Evolutionary conservation across 2,329 filamentous ascomycete species (phyloP).

Genomic region (Cladophialophora bantiana): DNA sequence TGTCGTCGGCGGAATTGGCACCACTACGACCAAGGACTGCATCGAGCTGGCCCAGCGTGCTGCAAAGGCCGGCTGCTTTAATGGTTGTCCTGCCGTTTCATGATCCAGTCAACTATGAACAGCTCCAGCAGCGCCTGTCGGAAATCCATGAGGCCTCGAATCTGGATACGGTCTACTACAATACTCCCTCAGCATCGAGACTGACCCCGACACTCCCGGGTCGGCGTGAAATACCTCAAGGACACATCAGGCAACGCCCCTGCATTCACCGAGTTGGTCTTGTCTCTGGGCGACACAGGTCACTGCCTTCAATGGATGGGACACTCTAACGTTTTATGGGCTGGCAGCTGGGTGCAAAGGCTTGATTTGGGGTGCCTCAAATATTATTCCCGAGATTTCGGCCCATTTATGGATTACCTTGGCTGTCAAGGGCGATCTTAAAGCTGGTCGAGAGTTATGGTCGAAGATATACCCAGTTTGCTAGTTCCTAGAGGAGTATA

Average conservation of each 20-base stretch:
- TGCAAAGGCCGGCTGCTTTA: constrained; percentile 49
- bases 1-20: constrained; percentile 56
- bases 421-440: constrained; percentile 53
- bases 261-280: constrained; percentile 58
- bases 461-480: constrained; percentile 59
- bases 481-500: constrained; percentile 58
- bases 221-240: constrained; percentile 60
- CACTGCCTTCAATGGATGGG: constrained; percentile 62
- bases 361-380: constrained; percentile 60
- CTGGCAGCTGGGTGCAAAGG: constrained; percentile 59
- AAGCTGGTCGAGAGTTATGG: constrained; percentile 56
- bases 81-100: constrained; percentile 62
- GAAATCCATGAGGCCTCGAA: constrained; percentile 52
- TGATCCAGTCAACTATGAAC: constrained; percentile 52
- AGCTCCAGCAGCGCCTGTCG: constrained; percentile 50
- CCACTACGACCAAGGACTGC: constrained; percentile 51
- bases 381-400: constrained; percentile 59
- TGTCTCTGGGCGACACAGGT: constrained; percentile 51
- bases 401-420: constrained; percentile 58
- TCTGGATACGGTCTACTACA: constrained; percentile 60
- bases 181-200: constrained; percentile 58
- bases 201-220: constrained; percentile 52
- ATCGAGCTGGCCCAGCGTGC: constrained; percentile 54
- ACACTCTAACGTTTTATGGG: constrained; percentile 62
- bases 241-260: constrained; percentile 62